These are phyloP conservation scores for Fusarium vanettenii DNA, from an alignment of 2,329 filamentous ascomycete species.

Conservation along the genomic window DNA sequence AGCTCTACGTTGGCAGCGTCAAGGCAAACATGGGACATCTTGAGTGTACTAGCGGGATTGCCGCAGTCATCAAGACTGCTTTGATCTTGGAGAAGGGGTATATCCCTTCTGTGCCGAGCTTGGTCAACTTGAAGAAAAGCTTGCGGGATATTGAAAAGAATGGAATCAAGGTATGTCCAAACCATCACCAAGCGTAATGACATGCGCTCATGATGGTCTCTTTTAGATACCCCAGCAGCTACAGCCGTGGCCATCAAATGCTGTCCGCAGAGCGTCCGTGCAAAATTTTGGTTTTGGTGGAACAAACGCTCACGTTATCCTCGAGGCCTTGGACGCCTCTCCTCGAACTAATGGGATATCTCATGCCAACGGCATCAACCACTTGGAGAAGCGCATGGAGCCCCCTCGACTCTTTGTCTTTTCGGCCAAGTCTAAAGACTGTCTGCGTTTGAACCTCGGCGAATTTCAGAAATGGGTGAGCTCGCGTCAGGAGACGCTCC, in stretches of 20 bases:
- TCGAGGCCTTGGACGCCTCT: neutral
- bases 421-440: neutral
- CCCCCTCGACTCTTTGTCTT: neutral
- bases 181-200: neutral
- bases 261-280: neutral
- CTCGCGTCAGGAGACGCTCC: neutral
- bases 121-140: constrained; percentile 7
- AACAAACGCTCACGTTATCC: constrained; percentile 10
- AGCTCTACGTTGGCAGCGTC: constrained; percentile 19
- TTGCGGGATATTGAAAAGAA: neutral
- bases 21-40: constrained; percentile 29
- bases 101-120: constrained; percentile 14
- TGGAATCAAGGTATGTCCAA: constrained; percentile 7
- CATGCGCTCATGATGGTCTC: neutral
- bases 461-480: neutral
- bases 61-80: constrained; percentile 16
- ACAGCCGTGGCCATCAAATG: neutral
- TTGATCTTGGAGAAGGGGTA: constrained; percentile 21
- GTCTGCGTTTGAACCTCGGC: neutral
- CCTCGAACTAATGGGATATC: neutral
- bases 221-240: neutral
- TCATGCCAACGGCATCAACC: neutral
- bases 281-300: constrained; percentile 19
- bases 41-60: constrained; percentile 16
- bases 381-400: too few relatives aligned